Base-by-base conservation (phyloP, 495 filamentous ascomycete species). In the Schizothecium vesticola region DNA sequence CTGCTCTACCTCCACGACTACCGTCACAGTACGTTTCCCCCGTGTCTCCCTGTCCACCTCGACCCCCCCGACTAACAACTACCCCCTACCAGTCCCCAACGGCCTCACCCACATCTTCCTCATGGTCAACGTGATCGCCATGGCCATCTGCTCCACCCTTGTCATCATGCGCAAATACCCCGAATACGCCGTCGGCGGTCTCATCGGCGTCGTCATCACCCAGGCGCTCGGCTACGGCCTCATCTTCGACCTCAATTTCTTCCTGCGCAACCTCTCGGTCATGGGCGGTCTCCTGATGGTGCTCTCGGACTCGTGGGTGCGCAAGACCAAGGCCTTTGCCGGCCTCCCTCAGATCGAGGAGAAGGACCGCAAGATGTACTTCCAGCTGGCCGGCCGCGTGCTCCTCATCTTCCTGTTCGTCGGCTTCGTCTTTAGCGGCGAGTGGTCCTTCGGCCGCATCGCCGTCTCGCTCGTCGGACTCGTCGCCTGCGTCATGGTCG, bases 331-430 rank as follows among this genome's bases (percentile, higher is more conserved):
- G 82, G 93, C 94, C 13, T 97, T 97, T 57, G 95, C 95, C 26
- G 95, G 95, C 56, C 84, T 99, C 67, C 95, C 95, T 63, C 87
- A 91, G 81, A 85, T 98, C 24, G 94, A 97, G 73, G 95, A 99
- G 86, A 97, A 97, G 87, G 96, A 99, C 79, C 90, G 92, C 78
- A 99, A 98, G 86, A 97, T 97, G 92, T 99, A 99, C 84, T 94
- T 99, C 81, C 95, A 98, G 86, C 89, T 99, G 63, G 95, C 95
- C 64, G 95, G 95, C 25, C 88, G 95, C 69, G 91, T 99, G n/a
- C 85, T 99, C 58, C 83, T 99, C 71, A 97, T 99, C 79, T 96
- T 98, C 85, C 84, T 99, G 68, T 99, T 99, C 77, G 75, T 97
- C 68, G 95, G 95, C 26, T 99, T 99, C 75, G 90, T 99, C 69